Base-by-base conservation (phyloP, 2,329 filamentous ascomycete genomes). In the Magnaporthales sp. region DNA sequence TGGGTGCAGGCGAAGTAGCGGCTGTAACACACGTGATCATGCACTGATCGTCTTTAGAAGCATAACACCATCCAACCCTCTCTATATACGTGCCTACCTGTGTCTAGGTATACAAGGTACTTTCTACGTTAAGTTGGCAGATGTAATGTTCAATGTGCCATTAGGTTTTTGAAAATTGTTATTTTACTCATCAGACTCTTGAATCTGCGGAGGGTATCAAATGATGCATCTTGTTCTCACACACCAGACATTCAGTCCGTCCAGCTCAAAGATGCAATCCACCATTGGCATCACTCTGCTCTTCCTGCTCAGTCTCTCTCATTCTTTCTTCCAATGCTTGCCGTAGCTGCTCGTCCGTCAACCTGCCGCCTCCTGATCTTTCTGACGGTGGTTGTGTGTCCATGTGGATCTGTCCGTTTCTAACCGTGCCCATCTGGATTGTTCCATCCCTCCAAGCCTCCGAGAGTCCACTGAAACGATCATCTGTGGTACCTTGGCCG, bases 381-480 rank as follows among this genome's bases (percentile, higher is more conserved):
- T 27, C 54, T 66, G 60, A 64, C 63, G 65, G n/a, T 65, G 66
- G 65, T 67, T 66, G 66, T 51, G 63, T 66, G 70, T 84, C 79
- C 73, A 84, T 77, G n/a, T 75, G 77, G 2, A 85, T 70, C 71
- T 81, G 77, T 27, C 83, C 83, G 68, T 80, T 79, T 2, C 81
- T 78, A 71, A 89, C 81, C 15, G 81, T 82, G 10, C 86, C 86
- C 1, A 82, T 85, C 73, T 86, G 83, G 71, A 89, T 89, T 0
- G 87, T 89, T 27, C 87, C 87, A 72, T 89, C 86, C 30, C 74
- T 80, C 87, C 87, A 89, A 0, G 87, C 80, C 58, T 80, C 76
- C 67, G 54, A 61, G 24, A 78, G 77, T 64, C 26, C 30, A 46
- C n/a, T 51, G 54, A n/a, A 26, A 9, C 15, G 29, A 32, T 38